Base-by-base conservation (phyloP, 2,329 filamentous ascomycete genomes). In the Ramichloridium luteum region DNA sequence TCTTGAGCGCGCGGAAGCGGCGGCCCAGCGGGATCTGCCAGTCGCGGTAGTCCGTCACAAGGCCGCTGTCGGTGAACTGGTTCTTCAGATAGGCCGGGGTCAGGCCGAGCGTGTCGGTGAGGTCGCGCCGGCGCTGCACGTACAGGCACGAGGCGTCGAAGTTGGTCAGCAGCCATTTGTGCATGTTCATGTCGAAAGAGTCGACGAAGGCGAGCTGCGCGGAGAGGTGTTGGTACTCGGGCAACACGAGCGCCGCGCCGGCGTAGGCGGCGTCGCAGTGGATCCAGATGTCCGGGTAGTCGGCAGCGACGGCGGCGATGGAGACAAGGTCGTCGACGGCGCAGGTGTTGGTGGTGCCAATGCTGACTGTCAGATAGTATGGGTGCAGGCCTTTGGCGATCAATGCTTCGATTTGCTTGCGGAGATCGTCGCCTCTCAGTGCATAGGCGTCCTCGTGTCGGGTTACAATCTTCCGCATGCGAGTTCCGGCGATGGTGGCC, bases 91-190 rank as follows among this genome's bases (percentile, higher is more conserved):
- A 94, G 4, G 78, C 70, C 0, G 82, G 82, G 11, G 78, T 78
- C 52, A 90, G 79, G 50, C 73, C 77, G 25, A 93, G 69, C 1
- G 85, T 80, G 39, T 77, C 69, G 26, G 80, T 83, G n/a, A 96
- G 70, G 58, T 85, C 76, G 33, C 65, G 62, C 11, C 86, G 72
- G 48, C 77, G 69, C 40, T 77, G 76, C 29, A 94, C 75, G 59
- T 74, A 96, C 27, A 93, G 68, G 43, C 80, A 80, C 33, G 80
- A 84, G 5, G 72, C 72, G 50, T 96, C 88, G 49, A 94, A 94
- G 58, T 93, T 93, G 35, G 84, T 85, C 12, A 94, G 74, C 28
- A 94, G 68, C 88, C 88, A 94, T 64, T 96, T 96, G 68, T 94
- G 86, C 72, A 93, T 80, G 64, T 94, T 96, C 64, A 88, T 74